Percentiles rank a stretch among this genome's conserved stretches.
Evolutionary conservation across 2,329 filamentous ascomycete species (phyloP).

Genomic region (Orbilia oligospora): DNA sequence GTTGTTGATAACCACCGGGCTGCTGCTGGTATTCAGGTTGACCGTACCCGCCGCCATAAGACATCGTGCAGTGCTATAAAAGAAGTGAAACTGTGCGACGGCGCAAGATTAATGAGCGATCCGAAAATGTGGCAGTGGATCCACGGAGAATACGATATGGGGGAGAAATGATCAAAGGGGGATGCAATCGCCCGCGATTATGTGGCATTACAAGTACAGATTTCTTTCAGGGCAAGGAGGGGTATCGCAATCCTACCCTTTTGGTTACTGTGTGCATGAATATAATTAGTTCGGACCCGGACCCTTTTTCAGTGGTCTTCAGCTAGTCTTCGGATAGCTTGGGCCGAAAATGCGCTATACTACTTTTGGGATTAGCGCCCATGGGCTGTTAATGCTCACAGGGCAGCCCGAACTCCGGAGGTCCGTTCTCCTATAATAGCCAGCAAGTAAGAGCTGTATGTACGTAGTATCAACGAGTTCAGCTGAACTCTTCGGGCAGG

Average conservation of each 20-base stretch:
- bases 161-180: background rate
- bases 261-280: background rate
- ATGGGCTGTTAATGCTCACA: background rate
- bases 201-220: background rate
- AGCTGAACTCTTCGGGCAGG: constrained; percentile 30
- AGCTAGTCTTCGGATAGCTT: constrained; percentile 21
- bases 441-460: background rate
- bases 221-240: background rate
- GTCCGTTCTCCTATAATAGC: constrained; percentile 10
- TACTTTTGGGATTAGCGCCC: background rate
- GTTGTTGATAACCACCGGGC: background rate
- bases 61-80: background rate
- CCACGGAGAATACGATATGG: background rate
- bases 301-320: constrained; percentile 9
- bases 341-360: constrained; percentile 4
- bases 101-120: background rate
- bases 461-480: constrained; percentile 18
- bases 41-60: background rate
- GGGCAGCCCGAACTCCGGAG: constrained; percentile 23
- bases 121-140: background rate
- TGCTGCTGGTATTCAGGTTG: background rate
- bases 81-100: background rate
- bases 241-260: background rate
- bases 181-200: background rate
- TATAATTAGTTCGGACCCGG: constrained; percentile 3